These are phyloP conservation scores for Penicillium corylophilum DNA, from an alignment of 2,329 filamentous ascomycete species.

Conservation along the genomic window DNA sequence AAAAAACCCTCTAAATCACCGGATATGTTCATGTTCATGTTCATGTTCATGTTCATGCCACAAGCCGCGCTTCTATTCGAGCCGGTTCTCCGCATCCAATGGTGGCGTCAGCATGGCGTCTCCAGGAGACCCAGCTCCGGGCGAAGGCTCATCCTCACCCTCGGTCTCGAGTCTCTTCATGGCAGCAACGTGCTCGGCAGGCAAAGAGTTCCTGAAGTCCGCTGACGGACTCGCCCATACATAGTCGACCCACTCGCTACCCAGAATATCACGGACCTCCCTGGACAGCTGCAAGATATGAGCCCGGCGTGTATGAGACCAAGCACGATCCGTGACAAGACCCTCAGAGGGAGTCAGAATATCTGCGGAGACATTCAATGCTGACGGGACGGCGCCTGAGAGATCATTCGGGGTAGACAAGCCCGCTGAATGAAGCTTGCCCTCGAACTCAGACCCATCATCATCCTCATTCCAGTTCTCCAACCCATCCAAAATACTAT, in stretches of 20 bases:
- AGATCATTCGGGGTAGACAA: conserved; percentile 4
- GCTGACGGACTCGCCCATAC: conserved; percentile 44
- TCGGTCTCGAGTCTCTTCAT: conserved; percentile 10
- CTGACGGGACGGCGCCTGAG: conserved; percentile 11
- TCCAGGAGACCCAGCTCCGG: conserved; percentile 3
- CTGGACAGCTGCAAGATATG: conserved; percentile 37
- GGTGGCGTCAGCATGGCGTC: conserved; percentile 32
- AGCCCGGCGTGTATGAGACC: conserved; percentile 36
- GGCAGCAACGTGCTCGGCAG: conserved; percentile 28
- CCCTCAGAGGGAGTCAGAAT: conserved; percentile 39
- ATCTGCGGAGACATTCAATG: conserved; percentile 8
- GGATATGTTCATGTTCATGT: background rate
- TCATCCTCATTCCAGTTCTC: conserved; percentile 40
- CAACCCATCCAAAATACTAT: conserved; percentile 50
- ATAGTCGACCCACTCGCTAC: conserved; percentile 46
- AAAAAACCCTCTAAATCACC: background rate
- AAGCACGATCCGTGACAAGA: conserved; percentile 39
- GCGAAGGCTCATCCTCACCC: conserved; percentile 3
- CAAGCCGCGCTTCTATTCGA: conserved; percentile 8
- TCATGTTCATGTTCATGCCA: too few relatives aligned
- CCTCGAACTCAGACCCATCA: conserved; percentile 13
- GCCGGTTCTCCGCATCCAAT: conserved; percentile 29
- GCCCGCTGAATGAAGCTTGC: conserved; percentile 2
- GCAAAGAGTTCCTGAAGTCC: conserved; percentile 42
- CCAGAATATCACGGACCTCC: conserved; percentile 41